phyloP scores from a whole-genome alignment of 768 basidiomycete species.

The Baorangia bicolor region DNA sequence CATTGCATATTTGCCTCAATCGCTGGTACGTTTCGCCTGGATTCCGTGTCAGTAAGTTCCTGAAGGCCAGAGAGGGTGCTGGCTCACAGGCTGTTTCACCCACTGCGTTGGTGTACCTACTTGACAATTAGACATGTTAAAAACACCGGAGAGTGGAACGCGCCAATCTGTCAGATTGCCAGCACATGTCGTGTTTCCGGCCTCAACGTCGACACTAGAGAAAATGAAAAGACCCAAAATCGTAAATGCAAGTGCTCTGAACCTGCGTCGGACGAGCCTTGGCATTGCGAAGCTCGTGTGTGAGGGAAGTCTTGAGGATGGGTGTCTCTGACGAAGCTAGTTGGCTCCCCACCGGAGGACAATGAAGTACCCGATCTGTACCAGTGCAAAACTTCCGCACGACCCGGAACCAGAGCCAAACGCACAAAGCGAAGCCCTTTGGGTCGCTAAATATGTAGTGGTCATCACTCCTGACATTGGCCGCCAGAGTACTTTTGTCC shows the following conservation, averaged over 20 bases:
- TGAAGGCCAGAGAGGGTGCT: background rate
- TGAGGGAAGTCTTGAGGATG: background rate
- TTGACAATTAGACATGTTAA: background rate
- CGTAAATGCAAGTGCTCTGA: background rate
- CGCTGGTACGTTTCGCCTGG: constrained; percentile 26
- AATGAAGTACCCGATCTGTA: background rate
- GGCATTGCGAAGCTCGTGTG: background rate
- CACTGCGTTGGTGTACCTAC: constrained; percentile 24
- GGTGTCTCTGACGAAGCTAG: too few relatives aligned
- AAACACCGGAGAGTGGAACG: background rate
- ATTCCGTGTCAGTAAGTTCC: background rate
- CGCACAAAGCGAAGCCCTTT: background rate
- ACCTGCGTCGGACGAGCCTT: background rate
- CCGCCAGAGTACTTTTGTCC: background rate
- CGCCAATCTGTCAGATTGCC: constrained; percentile 21
- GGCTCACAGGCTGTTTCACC: constrained; percentile 31
- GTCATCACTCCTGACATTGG: background rate
- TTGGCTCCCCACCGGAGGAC: too few relatives aligned
- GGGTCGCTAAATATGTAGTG: background rate
- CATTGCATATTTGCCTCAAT: constrained; percentile 27
- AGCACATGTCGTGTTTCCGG: constrained; percentile 25
- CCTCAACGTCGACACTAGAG: background rate
- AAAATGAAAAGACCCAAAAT: background rate
- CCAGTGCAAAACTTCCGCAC: background rate
- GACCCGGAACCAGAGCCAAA: background rate